These are phyloP conservation scores for Garcia nutans DNA, from an alignment of 345 rosid species.

Conservation along the genomic window DNA sequence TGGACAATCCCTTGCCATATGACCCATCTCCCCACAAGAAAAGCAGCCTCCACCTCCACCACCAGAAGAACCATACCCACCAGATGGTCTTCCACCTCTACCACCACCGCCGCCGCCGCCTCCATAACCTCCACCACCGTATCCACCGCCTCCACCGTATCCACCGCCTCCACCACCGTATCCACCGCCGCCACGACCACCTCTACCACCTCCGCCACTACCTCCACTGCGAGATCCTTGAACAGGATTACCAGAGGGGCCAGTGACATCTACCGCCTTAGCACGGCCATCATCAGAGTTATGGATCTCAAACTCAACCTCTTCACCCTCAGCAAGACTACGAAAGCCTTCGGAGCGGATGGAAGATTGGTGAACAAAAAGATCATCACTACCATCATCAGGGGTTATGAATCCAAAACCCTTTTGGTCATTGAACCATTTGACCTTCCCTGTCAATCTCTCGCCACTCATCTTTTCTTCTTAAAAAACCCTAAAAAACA, in stretches of 20 bases:
- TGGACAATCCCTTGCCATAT: slow-evolving; percentile 53
- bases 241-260: slow-evolving; percentile 58
- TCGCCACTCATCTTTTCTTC: slow-evolving; percentile 18
- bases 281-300: slow-evolving; percentile 41
- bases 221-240: slow-evolving; percentile 52
- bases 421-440: slow-evolving; percentile 39
- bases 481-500: neutral
- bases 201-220: slow-evolving; percentile 31
- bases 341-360: slow-evolving; percentile 33
- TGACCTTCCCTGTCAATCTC: slow-evolving; percentile 27
- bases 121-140: slow-evolving; percentile 3
- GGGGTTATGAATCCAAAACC: slow-evolving; percentile 37
- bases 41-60: slow-evolving; percentile 43
- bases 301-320: slow-evolving; percentile 33
- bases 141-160: slow-evolving; percentile 18
- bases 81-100: slow-evolving; percentile 25
- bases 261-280: slow-evolving; percentile 79
- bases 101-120: slow-evolving; percentile 29
- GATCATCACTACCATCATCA: slow-evolving; percentile 33
- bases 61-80: slow-evolving; percentile 23
- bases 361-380: slow-evolving; percentile 37
- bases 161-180: slow-evolving; percentile 37
- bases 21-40: slow-evolving; percentile 44
- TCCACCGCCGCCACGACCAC: slow-evolving; percentile 21
- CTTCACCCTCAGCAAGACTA: slow-evolving; percentile 28